Evolutionary conservation across 139 green algal species (phyloP).

Genomic region (Chlamydomonas sphaeroides): DNA sequence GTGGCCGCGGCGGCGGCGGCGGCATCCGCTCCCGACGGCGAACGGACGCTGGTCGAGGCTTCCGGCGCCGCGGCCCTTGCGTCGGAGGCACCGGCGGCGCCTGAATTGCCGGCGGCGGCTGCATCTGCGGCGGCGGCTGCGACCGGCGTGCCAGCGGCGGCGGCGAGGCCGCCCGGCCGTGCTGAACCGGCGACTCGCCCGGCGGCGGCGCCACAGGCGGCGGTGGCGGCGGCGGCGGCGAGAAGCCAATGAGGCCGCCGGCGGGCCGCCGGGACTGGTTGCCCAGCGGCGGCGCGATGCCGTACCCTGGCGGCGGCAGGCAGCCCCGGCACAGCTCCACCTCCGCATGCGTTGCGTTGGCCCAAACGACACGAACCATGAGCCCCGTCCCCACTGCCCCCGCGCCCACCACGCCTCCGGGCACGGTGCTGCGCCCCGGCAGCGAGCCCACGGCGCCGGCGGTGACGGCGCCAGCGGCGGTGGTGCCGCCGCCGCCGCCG

Average conservation of each 20-base stretch:
- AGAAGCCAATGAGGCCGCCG: neutral
- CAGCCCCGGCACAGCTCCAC: conserved; percentile 9
- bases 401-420: neutral
- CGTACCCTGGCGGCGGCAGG: neutral
- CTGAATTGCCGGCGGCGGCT: neutral
- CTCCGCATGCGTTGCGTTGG: neutral
- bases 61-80: too few species aligned
- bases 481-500: too few species aligned
- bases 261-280: neutral
- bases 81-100: too few species aligned
- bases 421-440: too few species aligned
- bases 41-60: too few species aligned
- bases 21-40: too few species aligned
- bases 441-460: neutral
- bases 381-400: neutral
- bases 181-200: neutral
- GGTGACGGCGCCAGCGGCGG: neutral
- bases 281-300: neutral
- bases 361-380: neutral
- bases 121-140: neutral
- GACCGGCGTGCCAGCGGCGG: neutral
- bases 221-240: neutral
- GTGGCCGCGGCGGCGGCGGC: too few species aligned
- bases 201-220: neutral
- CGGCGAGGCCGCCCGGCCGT: too few species aligned